phyloP scores from a whole-genome alignment of 139 green algal species.

The Chlamydomonas sp. region DNA sequence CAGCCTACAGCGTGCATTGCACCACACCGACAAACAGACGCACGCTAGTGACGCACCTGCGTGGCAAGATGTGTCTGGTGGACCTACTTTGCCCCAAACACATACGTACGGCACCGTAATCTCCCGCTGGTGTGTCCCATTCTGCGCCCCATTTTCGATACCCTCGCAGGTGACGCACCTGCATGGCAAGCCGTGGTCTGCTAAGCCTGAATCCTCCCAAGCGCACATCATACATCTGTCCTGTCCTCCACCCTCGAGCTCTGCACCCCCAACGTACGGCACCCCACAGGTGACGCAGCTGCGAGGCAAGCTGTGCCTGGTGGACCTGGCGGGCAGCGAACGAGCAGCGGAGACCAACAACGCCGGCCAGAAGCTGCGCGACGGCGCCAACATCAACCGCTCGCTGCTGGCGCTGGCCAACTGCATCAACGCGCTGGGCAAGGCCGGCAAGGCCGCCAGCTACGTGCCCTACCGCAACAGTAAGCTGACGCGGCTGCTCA shows the following conservation, averaged over 20 bases:
- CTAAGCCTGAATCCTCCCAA: too few species aligned
- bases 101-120: too few species aligned
- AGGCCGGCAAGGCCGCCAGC: conserved; percentile 53
- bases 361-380: conserved; percentile 74
- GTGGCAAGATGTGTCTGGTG: too few species aligned
- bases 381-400: conserved; percentile 88
- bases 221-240: too few species aligned
- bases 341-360: conserved; percentile 78
- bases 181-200: too few species aligned
- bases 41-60: too few species aligned
- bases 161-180: too few species aligned
- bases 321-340: conserved; percentile 77
- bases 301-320: conserved; percentile 72
- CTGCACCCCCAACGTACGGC: background rate
- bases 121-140: too few species aligned
- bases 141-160: too few species aligned
- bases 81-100: too few species aligned
- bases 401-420: conserved; percentile 88
- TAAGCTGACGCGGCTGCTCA: conserved; percentile 83
- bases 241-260: background rate
- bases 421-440: conserved; percentile 89
- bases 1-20: too few species aligned
- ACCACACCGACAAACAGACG: too few species aligned
- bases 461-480: conserved; percentile 84
- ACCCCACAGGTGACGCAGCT: conserved; percentile 41